Base-by-base conservation (phyloP, 2,329 filamentous ascomycete species). In the Diplodia corticola region DNA sequence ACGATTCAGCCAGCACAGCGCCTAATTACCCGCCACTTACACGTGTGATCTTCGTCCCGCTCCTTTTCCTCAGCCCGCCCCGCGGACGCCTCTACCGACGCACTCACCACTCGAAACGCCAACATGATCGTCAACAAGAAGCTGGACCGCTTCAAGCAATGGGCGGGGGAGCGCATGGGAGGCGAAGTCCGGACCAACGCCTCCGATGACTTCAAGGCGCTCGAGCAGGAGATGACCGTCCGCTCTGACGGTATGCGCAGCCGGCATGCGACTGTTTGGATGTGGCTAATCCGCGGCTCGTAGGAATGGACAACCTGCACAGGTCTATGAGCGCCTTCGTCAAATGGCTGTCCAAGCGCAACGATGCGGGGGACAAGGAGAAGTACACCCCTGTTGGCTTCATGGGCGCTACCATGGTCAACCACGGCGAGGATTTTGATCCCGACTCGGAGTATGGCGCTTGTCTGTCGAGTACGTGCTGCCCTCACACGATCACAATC, bases 91-190 rank as follows among this genome's bases (percentile, higher is more conserved):
- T 40, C 37, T 46, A 59, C 46, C 30, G 22, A 35, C 40, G 57
- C 30, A 24, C 24, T 30, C 35, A 48, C 28, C 50, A 48, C n/a
- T 13, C 40, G 24, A 24, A 57, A 20, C 44, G 67, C 74, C 68
- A 70, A 30, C 66, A 87, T 86, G 85, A 86, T 87, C 73, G 82
- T 89, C 78, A 89, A 88, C 80, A 97, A 96, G 84, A 97, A 96
- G 78, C 88, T 98, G 77, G 94, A 93, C 81, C 90, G 94, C 75
- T 89, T 96, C 83, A 96, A 94, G 83, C 94, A 98, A 89, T 98
- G 94, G 94, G 92, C 93, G 44, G 92, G 92, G 71, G 94, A 98
- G 82, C 92, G 93, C 81, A 97, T 98, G 91, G 94, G 94, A 73
- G 88, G 87, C 70, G 93, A 97, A 80, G 86, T 89, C 80, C 95